Evolutionary conservation across 2,329 filamentous ascomycete genomes (phyloP).

Genomic region (Alternaria consortialis): DNA sequence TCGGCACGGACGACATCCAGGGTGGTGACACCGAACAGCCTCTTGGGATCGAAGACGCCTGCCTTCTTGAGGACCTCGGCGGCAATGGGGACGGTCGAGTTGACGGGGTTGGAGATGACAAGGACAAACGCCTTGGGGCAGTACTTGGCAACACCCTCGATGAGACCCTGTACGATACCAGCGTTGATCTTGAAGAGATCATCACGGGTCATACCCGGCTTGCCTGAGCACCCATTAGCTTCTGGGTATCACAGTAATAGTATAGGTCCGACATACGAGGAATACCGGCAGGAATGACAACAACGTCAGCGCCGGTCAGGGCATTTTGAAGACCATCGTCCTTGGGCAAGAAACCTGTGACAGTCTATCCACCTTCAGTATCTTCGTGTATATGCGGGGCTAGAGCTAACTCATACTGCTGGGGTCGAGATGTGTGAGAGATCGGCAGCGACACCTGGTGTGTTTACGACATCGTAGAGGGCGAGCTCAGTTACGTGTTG

Average conservation of each 20-base stretch:
- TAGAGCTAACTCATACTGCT: slow-evolving; percentile 66
- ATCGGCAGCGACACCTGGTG: slow-evolving; percentile 93
- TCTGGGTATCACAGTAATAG: not conserved
- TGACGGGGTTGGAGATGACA: slow-evolving; percentile 99
- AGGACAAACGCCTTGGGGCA: slow-evolving; percentile 94
- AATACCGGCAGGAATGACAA: slow-evolving; percentile 97
- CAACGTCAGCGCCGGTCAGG: slow-evolving; percentile 91
- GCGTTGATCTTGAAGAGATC: slow-evolving; percentile 99
- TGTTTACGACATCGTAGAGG: slow-evolving; percentile 99
- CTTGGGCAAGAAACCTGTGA: slow-evolving; percentile 86
- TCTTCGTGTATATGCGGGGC: slow-evolving; percentile 11
- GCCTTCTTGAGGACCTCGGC: slow-evolving; percentile 96
- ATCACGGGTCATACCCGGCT: slow-evolving; percentile 99
- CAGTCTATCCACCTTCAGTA: slow-evolving; percentile 63
- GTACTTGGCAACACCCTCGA: slow-evolving; percentile 86
- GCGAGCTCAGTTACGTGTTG: slow-evolving; percentile 90
- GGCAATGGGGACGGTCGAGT: slow-evolving; percentile 97
- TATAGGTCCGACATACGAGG: slow-evolving; percentile 70
- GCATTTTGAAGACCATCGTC: slow-evolving; percentile 85
- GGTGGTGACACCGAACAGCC: slow-evolving; percentile 97
- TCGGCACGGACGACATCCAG: slow-evolving; percentile 98
- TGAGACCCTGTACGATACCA: slow-evolving; percentile 92
- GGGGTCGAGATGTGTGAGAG: slow-evolving; percentile 95
- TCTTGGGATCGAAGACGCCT: slow-evolving; percentile 92
- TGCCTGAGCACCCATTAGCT: slow-evolving; percentile 69